Evolutionary conservation across 192 early-diverging fungal genomes (phyloP).

Genomic region (Coemansia sp.): DNA sequence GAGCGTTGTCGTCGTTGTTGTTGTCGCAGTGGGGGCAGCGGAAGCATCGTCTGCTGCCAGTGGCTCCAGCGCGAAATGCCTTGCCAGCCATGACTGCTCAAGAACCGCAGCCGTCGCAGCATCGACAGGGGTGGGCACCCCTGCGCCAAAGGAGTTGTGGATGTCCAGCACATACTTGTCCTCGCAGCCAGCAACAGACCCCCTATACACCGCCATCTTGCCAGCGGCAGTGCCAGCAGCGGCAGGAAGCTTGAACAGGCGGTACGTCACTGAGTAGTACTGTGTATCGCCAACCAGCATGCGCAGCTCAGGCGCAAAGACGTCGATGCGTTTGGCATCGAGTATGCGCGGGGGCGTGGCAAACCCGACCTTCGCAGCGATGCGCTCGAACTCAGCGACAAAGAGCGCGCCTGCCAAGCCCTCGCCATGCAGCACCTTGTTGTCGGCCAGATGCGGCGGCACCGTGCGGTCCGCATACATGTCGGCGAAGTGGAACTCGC

Average conservation of each 20-base stretch:
- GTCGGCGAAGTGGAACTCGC: conserved; percentile 54
- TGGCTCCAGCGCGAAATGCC: conserved; percentile 38
- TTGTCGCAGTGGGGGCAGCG: not conserved
- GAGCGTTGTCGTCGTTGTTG: not conserved
- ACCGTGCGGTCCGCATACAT: conserved; percentile 51
- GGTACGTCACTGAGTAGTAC: conserved; percentile 54
- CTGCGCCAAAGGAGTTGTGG: conserved; percentile 41
- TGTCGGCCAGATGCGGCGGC: conserved; percentile 37
- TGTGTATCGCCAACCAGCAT: conserved; percentile 48
- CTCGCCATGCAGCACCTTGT: conserved; percentile 53
- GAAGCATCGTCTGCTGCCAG: not conserved
- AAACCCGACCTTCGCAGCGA: conserved; percentile 42
- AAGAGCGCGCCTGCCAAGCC: conserved; percentile 47
- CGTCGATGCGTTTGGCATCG: conserved; percentile 34
- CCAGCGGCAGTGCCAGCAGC: not conserved
- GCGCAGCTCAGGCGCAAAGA: conserved; percentile 36
- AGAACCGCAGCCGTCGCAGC: conserved; percentile 52
- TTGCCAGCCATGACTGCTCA: conserved; percentile 46
- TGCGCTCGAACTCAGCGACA: conserved; percentile 30
- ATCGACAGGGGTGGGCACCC: conserved; percentile 36
- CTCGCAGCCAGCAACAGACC: conserved; percentile 45
- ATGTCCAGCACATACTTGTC: conserved; percentile 36
- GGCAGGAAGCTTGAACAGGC: conserved; percentile 45
- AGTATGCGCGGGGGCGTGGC: conserved; percentile 26
- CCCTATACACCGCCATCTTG: conserved; percentile 47